Evolutionary conservation across 768 basidiomycete genomes (phyloP).

Genomic region (Grammothele lineata): DNA sequence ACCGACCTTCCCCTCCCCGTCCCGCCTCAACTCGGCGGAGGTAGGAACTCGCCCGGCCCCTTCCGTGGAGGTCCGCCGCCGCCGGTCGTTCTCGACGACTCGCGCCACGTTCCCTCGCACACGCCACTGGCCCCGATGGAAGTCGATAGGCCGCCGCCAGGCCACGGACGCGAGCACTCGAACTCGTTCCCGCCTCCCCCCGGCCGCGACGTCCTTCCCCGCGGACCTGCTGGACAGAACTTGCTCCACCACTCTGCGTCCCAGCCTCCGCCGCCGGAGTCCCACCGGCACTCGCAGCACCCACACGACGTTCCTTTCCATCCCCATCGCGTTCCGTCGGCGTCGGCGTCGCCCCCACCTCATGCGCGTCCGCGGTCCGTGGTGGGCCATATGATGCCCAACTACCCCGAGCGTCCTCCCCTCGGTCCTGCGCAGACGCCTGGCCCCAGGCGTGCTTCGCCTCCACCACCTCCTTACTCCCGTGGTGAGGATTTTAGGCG

Average conservation of each 20-base stretch:
- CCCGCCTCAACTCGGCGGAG: constrained; percentile 39
- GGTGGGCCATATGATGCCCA: constrained; percentile 19
- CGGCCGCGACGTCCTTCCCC: constrained; percentile 38
- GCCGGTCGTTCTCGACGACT: constrained; percentile 75
- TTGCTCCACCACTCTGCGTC: constrained; percentile 70
- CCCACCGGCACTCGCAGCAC: constrained; percentile 46
- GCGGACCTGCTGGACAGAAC: constrained; percentile 53
- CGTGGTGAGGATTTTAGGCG: constrained; percentile 62
- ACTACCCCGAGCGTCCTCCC: constrained; percentile 34
- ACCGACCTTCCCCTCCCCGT: constrained; percentile 49
- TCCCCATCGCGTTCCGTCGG: constrained; percentile 46
- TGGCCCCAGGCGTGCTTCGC: constrained; percentile 41
- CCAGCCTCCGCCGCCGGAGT: constrained; percentile 36
- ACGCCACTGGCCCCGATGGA: constrained; percentile 78
- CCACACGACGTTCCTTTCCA: constrained; percentile 60
- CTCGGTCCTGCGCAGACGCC: constrained; percentile 45
- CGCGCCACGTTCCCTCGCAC: constrained; percentile 59
- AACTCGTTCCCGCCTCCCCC: constrained; percentile 28
- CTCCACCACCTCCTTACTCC: constrained; percentile 53
- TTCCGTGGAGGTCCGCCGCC: constrained; percentile 84
- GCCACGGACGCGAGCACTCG: constrained; percentile 51
- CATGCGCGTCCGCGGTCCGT: constrained; percentile 48
- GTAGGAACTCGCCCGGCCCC: constrained; percentile 55
- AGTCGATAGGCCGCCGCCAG: constrained; percentile 31
- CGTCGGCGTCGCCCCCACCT: constrained; percentile 58